Evolutionary conservation across 2,329 filamentous ascomycete species (phyloP).

Genomic region (Akanthomyces muscarius): DNA sequence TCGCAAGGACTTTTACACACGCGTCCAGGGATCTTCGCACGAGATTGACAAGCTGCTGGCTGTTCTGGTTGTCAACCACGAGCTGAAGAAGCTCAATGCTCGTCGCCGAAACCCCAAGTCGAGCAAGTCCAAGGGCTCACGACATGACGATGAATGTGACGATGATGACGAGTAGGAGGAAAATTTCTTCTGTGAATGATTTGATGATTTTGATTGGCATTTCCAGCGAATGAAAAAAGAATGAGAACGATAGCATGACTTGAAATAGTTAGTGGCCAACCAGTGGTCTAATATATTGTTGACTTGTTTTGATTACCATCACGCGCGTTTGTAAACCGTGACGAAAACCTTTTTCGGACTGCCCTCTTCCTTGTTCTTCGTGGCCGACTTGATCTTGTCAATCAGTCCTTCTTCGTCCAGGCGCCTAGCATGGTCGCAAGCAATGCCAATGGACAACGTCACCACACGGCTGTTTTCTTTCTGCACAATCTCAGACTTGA

Average conservation of each 20-base stretch:
- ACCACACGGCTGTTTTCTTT: conserved; percentile 32
- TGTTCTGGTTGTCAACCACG: conserved; percentile 35
- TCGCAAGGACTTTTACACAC: conserved; percentile 36
- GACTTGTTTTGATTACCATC: neutral
- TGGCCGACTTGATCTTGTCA: conserved; percentile 31
- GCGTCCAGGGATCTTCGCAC: conserved; percentile 29
- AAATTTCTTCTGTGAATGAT: conserved; percentile 1
- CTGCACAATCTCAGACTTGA: conserved; percentile 26
- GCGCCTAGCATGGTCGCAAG: conserved; percentile 26
- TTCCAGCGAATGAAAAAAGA: conserved; percentile 6
- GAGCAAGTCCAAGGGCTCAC: conserved; percentile 25
- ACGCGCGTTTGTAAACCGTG: conserved; percentile 17
- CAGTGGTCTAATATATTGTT: conserved; percentile 14
- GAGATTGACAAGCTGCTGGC: conserved; percentile 33
- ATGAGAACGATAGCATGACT: conserved; percentile 16
- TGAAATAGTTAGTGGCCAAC: conserved; percentile 22
- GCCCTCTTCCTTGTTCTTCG: conserved; percentile 32
- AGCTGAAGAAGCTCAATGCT: conserved; percentile 38
- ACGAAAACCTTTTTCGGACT: conserved; percentile 32
- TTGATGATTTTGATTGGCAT: conserved; percentile 15
- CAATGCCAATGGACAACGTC: conserved; percentile 34
- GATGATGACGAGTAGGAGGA: conserved; percentile 25
- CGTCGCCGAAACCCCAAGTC: conserved; percentile 29
- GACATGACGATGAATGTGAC: conserved; percentile 23
- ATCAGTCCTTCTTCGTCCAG: conserved; percentile 33